phyloP scores from a whole-genome alignment of 2,329 filamentous ascomycete genomes.

The Colletotrichum sp. region DNA sequence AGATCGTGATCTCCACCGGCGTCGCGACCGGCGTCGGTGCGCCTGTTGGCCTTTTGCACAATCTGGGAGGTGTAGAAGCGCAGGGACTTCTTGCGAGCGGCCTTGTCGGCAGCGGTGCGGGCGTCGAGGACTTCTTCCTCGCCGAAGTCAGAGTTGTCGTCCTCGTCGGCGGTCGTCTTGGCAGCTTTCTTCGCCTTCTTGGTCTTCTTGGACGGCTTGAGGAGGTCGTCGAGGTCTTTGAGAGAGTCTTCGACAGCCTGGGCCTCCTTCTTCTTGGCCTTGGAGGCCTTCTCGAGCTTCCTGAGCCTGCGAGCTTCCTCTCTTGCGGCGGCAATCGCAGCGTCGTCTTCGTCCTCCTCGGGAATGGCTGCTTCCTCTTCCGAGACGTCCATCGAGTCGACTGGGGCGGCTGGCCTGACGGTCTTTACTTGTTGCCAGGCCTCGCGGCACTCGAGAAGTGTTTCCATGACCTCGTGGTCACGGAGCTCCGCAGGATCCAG shows the following conservation, averaged over 20 bases:
- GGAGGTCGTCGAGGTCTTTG: constrained; percentile 71
- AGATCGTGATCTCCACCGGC: constrained; percentile 82
- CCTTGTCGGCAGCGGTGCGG: constrained; percentile 84
- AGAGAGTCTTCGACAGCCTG: constrained; percentile 73
- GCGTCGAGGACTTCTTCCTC: constrained; percentile 84
- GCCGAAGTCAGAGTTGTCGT: constrained; percentile 87
- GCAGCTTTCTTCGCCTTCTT: constrained; percentile 51
- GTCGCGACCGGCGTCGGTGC: constrained; percentile 73
- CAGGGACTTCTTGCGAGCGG: constrained; percentile 85
- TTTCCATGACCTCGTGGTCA: constrained; percentile 91
- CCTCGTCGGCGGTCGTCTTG: constrained; percentile 41
- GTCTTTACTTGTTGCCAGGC: constrained; percentile 79
- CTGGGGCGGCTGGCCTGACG: constrained; percentile 54
- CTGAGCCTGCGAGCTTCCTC: constrained; percentile 40
- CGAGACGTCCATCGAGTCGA: constrained; percentile 33
- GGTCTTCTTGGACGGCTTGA: constrained; percentile 45
- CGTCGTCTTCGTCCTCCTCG: constrained; percentile 28
- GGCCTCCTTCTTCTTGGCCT: constrained; percentile 50
- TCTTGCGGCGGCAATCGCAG: constrained; percentile 26
- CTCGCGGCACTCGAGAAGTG: constrained; percentile 77
- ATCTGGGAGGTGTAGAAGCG: constrained; percentile 99
- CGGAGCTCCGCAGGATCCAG: constrained; percentile 80
- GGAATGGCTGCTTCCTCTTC: constrained; percentile 31
- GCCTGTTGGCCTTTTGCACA: constrained; percentile 90
- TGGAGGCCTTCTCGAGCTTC: constrained; percentile 43